Conservation (phyloP, 345 rosid species). For the Sisymbrium irio region DNA sequence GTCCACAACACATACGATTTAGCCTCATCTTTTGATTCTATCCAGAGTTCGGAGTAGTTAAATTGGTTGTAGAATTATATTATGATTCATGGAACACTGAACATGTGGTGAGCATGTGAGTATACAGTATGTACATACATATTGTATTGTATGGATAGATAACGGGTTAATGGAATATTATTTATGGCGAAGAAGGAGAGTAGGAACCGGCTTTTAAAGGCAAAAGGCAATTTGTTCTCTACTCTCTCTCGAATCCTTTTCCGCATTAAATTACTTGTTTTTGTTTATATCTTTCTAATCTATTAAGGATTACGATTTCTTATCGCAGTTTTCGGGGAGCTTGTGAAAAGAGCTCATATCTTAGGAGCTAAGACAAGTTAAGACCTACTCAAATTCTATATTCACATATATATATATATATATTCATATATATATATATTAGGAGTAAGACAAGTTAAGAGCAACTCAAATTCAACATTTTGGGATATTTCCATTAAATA, state of each 20-base stretch:
- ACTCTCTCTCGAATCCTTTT: background rate
- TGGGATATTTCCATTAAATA: background rate
- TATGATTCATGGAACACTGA: background rate
- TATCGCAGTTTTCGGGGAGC: background rate
- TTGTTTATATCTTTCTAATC: background rate
- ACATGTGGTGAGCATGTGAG: constrained; percentile 10
- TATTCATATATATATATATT: no score
- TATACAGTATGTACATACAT: background rate
- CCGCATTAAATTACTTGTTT: background rate
- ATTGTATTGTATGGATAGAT: background rate
- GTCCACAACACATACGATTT: no score
- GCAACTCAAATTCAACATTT: background rate
- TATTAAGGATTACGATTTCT: background rate
- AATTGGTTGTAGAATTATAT: background rate
- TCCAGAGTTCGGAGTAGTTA: background rate
- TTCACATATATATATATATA: no score
- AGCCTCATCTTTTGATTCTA: background rate
- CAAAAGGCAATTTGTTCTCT: constrained; percentile 11
- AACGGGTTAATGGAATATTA: background rate
- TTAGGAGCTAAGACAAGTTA: background rate
- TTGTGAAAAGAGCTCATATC: background rate
- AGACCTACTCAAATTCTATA: background rate
- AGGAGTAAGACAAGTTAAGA: no score
- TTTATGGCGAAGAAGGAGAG: constrained; percentile 14
- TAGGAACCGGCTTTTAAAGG: constrained; percentile 33